Evolutionary conservation across 768 basidiomycete species (phyloP).

Genomic region (Porphyrellus cyaneotinctus): DNA sequence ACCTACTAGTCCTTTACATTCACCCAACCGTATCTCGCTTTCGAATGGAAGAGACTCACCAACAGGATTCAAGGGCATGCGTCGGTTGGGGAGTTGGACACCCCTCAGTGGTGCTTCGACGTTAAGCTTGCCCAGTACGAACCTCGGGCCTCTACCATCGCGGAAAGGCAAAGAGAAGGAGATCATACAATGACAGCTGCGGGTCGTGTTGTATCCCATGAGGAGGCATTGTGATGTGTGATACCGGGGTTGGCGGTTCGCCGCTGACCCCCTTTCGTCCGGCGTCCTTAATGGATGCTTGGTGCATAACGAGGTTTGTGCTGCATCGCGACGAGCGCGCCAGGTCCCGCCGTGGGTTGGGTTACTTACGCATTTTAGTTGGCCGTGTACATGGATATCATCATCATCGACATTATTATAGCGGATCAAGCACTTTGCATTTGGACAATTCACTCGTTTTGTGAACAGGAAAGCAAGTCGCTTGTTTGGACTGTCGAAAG

Average conservation of each 20-base stretch:
- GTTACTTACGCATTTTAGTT: conserved; percentile 4
- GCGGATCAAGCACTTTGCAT: conserved; percentile 11
- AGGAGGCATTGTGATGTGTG: not conserved
- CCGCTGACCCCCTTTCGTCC: not conserved
- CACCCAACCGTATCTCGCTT: conserved; percentile 16
- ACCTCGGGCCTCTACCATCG: conserved; percentile 34
- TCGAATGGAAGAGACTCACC: conserved; percentile 16
- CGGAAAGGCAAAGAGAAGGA: conserved; percentile 49
- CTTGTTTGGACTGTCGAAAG: too few species aligned
- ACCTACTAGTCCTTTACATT: conserved; percentile 34
- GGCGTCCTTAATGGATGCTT: conserved; percentile 3
- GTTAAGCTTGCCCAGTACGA: conserved; percentile 39
- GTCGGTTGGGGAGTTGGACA: conserved; percentile 39
- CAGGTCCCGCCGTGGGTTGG: conserved; percentile 5
- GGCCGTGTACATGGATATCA: conserved; percentile 18
- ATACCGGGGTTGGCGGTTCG: not conserved
- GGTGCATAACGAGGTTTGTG: conserved; percentile 1
- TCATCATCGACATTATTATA: conserved; percentile 15
- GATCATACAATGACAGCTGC: conserved; percentile 10
- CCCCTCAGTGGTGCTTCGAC: conserved; percentile 26
- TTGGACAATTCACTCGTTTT: conserved; percentile 17
- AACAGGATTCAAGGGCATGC: conserved; percentile 28
- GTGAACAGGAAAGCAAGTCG: not conserved
- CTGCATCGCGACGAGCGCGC: conserved; percentile 3
- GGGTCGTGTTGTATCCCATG: not conserved